Conservation (phyloP, 2,329 filamentous ascomycete species). For the Pseudovirgaria hyperparasitica region DNA sequence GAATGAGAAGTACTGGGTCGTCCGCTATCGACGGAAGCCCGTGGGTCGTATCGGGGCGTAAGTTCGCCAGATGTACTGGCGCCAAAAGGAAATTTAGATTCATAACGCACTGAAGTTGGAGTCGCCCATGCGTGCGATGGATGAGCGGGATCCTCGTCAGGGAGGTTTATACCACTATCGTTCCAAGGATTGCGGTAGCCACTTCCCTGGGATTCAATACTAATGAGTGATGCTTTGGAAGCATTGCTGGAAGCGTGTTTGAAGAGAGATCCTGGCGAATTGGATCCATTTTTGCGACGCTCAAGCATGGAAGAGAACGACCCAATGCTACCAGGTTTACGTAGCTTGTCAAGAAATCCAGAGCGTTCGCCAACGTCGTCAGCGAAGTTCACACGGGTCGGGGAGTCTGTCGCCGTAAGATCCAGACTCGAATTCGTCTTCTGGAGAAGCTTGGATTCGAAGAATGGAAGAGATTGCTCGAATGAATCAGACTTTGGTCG, state of each 20-base stretch:
- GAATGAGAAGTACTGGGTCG: slow-evolving; percentile 91
- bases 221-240: slow-evolving; percentile 90
- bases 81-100: slow-evolving; percentile 53
- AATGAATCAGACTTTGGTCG: slow-evolving; percentile 99
- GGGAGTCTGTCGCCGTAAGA: slow-evolving; percentile 76
- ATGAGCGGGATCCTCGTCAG: slow-evolving; percentile 67
- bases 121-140: slow-evolving; percentile 26
- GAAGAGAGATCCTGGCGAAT: slow-evolving; percentile 67
- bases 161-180: slow-evolving; percentile 87
- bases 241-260: slow-evolving; percentile 76
- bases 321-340: slow-evolving; percentile 88
- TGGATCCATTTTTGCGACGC: slow-evolving; percentile 85
- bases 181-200: slow-evolving; percentile 97
- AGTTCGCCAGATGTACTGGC: slow-evolving; percentile 50
- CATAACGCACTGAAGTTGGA: slow-evolving; percentile 26
- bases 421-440: slow-evolving; percentile 67
- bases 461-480: slow-evolving; percentile 91
- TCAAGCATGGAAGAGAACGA: slow-evolving; percentile 94
- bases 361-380: slow-evolving; percentile 72
- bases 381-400: slow-evolving; percentile 71
- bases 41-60: slow-evolving; percentile 71
- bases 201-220: slow-evolving; percentile 88
- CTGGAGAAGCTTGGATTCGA: slow-evolving; percentile 91
- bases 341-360: slow-evolving; percentile 72
- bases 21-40: slow-evolving; percentile 80